These are phyloP conservation scores for Firmiana major DNA, from an alignment of 345 rosid species.

Conservation along the genomic window DNA sequence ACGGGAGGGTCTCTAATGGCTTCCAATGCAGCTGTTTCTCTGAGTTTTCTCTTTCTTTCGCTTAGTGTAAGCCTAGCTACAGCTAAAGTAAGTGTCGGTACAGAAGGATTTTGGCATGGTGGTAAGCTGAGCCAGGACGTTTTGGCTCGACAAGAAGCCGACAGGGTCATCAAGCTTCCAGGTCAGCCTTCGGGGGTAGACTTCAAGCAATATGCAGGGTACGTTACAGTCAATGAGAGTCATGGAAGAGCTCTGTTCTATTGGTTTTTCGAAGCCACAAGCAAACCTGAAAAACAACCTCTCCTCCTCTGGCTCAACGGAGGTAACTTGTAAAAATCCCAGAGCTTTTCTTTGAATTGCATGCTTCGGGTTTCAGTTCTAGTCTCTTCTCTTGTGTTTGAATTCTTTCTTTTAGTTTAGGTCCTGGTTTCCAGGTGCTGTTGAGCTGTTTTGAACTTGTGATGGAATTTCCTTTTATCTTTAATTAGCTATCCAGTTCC, in stretches of 20 bases:
- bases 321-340: constrained; percentile 30
- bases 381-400: neutral
- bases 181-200: constrained; percentile 57
- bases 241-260: constrained; percentile 80
- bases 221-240: constrained; percentile 60
- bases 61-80: neutral
- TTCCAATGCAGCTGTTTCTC: constrained; percentile 4
- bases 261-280: constrained; percentile 75
- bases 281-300: constrained; percentile 43
- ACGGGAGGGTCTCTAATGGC: neutral
- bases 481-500: too few species aligned
- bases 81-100: neutral
- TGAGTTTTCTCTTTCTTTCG: constrained; percentile 1
- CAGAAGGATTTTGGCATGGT: neutral
- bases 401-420: neutral
- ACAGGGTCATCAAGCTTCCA: constrained; percentile 49
- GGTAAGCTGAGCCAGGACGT: constrained; percentile 6
- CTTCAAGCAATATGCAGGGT: constrained; percentile 74
- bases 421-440: too few species aligned
- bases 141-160: constrained; percentile 47
- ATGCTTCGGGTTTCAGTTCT: neutral
- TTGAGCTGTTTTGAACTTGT: neutral
- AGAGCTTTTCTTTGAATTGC: neutral
- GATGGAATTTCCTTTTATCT: neutral
- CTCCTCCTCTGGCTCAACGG: constrained; percentile 84